Evolutionary conservation across 768 basidiomycete genomes (phyloP), one percentile per base, ranked within the genome.

Genomic region (Guyanaporus albipodus): DNA sequence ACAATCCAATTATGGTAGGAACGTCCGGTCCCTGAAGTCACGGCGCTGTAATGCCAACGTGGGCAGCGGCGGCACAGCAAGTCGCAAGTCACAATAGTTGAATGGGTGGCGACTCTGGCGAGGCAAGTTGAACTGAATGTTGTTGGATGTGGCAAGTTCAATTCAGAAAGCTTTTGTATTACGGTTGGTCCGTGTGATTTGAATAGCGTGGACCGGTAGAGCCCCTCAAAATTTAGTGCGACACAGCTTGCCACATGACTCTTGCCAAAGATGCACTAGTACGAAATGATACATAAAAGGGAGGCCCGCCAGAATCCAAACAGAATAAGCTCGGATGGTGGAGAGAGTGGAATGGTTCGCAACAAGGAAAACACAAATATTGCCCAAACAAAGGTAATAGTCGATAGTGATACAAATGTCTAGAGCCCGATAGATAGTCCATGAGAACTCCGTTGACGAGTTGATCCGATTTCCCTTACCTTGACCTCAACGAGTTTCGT

Each of bases 311-410:
- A 38, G 33, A 42, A 35, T 50, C 38, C 18, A 18, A 49, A 49
- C 38, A 32, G 18, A 50, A 42, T 29, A 42, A 34, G 21, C 17
- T 38, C 26, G 5, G 17, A 38, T 33, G 32, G 32, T 28, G 31
- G 4, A 21, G 8, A 34, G 3, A 24, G 12, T 46, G 17, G 19
- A 27, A 39, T 18, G 15, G 36, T 34, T 10, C 6, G 38, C 36
- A 38, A 33, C 18, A 46, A 26, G 18, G 32, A 32, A 42, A 26
- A 44, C 4, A 8, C 21, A n/a, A n/a, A n/a, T n/a, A 39, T 39
- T 29, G 15, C 14, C 38, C 3, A 38, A 64, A 54, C 48, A 48
- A 61, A 56, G n/a, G n/a, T n/a, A 27, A 28, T 18, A 32, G 23
- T 17, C 22, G 23, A 8, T 4, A 5, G 33, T 5, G 23, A 17